Evolutionary conservation across 2,329 filamentous ascomycete species (phyloP), one percentile per base, ranked within the genome.

Genomic region (Dichotomopilus funicola): DNA sequence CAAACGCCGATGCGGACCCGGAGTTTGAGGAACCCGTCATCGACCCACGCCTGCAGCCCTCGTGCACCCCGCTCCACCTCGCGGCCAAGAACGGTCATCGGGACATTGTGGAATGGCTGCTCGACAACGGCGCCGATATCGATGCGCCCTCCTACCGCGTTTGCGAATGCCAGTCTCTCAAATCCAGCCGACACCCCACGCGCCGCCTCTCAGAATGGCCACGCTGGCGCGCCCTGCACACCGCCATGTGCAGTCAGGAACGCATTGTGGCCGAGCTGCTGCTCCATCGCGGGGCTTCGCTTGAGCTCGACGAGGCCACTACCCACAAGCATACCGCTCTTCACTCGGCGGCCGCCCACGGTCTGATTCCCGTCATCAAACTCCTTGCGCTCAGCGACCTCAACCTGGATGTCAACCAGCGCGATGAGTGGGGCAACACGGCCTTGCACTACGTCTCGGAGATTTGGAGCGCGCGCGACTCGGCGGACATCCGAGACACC

Each of bases 101-200:
- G 7, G 61, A 65, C 4, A 56, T 58, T 27, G 62, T 62, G 13
- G 54, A 58, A 10, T 63, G 62, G 60, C 51, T 65, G 34, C 50
- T 65, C 11, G 70, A 71, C 44, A 73, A 77, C 36, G 75, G 74
- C 6, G 79, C 78, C 6, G 72, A 80, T 59, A 74, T 78, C 12
- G 79, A 81, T 57, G 65, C 75, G 19, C 53, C 53, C 1, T 61
- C 59, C 5, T 60, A 55, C 45, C 51, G 54, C 4, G 55, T 62
- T 11, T 63, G 62, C 59, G 61, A 60, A 1, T 63, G 58, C 50
- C 60, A 61, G 49, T 56, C 59, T 11, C 51, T 61, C 38, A 63
- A 62, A 42, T 48, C 49, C 6, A 55, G 54, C 1, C 33, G 59
- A 6, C 57, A 53, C 12, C 52, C 52, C 41, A 41, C 49, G n/a